Conservation (phyloP, 805 yeast genomes). For the Ogataea neopini region DNA sequence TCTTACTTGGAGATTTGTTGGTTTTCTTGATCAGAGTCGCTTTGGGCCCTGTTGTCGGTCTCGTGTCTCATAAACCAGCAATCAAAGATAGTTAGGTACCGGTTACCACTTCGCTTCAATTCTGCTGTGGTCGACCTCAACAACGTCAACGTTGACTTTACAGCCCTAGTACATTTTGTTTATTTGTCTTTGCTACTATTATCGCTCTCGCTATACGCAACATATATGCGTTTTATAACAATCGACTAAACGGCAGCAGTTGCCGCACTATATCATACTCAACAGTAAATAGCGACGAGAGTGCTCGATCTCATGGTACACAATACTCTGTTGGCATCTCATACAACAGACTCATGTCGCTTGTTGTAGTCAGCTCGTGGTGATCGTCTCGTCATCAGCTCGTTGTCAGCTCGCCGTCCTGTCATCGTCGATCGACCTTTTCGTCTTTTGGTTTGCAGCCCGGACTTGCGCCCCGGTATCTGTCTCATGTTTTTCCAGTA, state of each 20-base stretch:
- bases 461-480: not conserved
- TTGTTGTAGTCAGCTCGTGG: too few species aligned
- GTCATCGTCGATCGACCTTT: not conserved
- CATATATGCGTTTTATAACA: not conserved
- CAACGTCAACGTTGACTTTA: too few species aligned
- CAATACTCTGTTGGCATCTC: too few species aligned
- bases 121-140: too few species aligned
- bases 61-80: not conserved
- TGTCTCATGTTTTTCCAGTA: not conserved
- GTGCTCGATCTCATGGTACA: too few species aligned
- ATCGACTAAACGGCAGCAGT: too few species aligned
- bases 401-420: too few species aligned
- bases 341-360: too few species aligned
- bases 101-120: not conserved
- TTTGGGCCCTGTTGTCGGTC: conserved; percentile 9
- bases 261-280: too few species aligned
- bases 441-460: not conserved
- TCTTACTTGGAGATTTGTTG: conserved; percentile 25
- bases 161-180: too few species aligned
- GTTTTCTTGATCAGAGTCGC: conserved; percentile 26
- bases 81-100: not conserved
- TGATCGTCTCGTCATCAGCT: too few species aligned
- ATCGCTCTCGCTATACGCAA: conserved; percentile 4
- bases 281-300: too few species aligned
- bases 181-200: not conserved